These are phyloP conservation scores for Alnus rubra DNA, from an alignment of 306 rosid genomes.

Conservation along the genomic window DNA sequence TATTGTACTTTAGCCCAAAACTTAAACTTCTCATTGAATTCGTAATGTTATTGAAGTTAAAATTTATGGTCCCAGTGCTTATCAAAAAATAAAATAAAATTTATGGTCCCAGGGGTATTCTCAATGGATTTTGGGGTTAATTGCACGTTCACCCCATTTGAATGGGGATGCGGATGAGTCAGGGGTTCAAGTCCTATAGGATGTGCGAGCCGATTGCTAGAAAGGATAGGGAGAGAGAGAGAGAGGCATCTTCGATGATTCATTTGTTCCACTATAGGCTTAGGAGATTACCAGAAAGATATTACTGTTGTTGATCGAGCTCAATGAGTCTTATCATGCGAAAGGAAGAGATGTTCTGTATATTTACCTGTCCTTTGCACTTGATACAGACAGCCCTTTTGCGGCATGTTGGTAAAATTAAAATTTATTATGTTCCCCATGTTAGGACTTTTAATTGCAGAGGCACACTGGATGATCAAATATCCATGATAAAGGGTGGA, in stretches of 20 bases:
- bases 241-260: background rate
- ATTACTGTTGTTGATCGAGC: background rate
- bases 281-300: background rate
- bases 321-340: no score
- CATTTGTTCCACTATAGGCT: no score
- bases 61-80: background rate
- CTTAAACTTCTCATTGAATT: background rate
- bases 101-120: background rate
- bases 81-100: background rate
- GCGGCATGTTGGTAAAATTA: background rate
- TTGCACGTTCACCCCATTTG: background rate
- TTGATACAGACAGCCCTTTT: background rate
- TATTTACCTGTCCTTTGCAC: background rate
- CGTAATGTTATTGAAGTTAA: no score
- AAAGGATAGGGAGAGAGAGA: background rate
- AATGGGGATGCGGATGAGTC: background rate
- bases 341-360: background rate
- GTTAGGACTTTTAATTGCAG: background rate
- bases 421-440: background rate
- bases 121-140: background rate
- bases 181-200: no score
- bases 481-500: background rate
- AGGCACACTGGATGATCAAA: constrained; percentile 1
- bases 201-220: no score
- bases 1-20: background rate